Base-by-base conservation (phyloP, 2,329 filamentous ascomycete genomes). In the Colletotrichum paranaense region DNA sequence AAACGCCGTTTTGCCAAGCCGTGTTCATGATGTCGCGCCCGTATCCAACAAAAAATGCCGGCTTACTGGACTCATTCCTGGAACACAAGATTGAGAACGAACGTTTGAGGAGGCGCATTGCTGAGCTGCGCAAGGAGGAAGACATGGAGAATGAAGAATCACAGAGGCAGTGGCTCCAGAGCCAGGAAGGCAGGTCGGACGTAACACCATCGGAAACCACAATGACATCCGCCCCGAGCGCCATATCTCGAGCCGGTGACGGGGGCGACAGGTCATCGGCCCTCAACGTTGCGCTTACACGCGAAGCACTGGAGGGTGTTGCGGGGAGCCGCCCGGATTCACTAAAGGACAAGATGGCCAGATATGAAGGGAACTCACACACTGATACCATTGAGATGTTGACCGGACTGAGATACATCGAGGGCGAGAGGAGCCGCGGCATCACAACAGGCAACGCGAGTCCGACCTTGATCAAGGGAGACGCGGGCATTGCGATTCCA, bases 71-170 rank as follows among this genome's bases (percentile, higher is more conserved):
- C 83, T 97, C 95, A 0, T 98, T 98, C 78, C 87, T 98, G 32
- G 96, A 98, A 81, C 95, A 98, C 85, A 98, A 98, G 83, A 96
- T 98, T 67, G 96, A 98, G 82, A 98, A 98, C 78, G 95, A 98
- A 84, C 91, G 95, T 5, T 84, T 98, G 62, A 92, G 91, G 78
- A 93, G 94, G 77, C 91, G 94, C 56, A 97, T 98, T 74, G 92
- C 93, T 22, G 95, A 97, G 82, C 86, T 98, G 67, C 94, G 94
- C 77, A 89, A 90, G 74, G 96, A 98, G 82, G 96, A 98, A 81
- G 91, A 92, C 69, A 94, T 95, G 67, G 95, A 97, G 74, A 88
- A 88, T 19, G 92, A 93, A 72, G 89, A 91, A 70, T 89, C 91
- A 64, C 89, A 91, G 72, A 87, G 87, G 74, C 88, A 91, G 57